Evolutionary conservation across 2,329 filamentous ascomycete species (phyloP).

Genomic region (Celoporthe dispersa): DNA sequence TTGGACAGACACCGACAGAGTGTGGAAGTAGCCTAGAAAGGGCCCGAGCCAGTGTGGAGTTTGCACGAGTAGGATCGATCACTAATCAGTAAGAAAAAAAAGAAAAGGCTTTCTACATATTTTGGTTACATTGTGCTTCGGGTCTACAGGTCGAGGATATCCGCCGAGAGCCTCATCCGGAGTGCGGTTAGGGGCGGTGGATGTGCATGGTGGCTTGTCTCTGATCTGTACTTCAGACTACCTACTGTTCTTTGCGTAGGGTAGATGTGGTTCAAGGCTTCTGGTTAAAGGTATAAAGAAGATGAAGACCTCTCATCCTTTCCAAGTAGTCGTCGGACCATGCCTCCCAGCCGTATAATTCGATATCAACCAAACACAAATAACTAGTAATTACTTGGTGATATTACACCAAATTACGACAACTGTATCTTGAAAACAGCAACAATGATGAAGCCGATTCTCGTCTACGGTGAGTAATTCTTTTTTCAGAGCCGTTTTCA

Average conservation of each 20-base stretch:
- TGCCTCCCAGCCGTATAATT: too few species aligned
- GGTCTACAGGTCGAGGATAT: background rate
- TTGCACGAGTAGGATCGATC: background rate
- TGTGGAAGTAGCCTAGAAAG: too few species aligned
- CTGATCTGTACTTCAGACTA: background rate
- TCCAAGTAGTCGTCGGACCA: too few species aligned
- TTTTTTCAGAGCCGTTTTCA: background rate
- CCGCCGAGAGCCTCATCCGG: background rate
- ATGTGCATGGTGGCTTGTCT: background rate
- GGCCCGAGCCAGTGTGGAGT: too few species aligned
- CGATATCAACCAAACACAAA: background rate
- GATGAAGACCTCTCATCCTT: background rate
- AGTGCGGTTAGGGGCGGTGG: background rate
- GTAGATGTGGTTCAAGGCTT: background rate
- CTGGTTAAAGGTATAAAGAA: background rate
- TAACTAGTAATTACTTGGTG: too few species aligned
- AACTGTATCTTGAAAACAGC: background rate
- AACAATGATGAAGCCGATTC: constrained; percentile 6
- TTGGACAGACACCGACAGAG: too few species aligned
- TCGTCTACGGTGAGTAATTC: background rate
- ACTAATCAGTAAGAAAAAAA: background rate
- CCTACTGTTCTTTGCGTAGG: background rate
- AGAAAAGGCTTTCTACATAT: too few species aligned
- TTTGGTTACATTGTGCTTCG: too few species aligned
- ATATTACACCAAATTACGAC: background rate